A percentile compares a stretch with the other conserved stretches of the same genome.
phyloP scores from a whole-genome alignment of 176 grass and related monocot species.

The Rhipidocladum racemiflorum region DNA sequence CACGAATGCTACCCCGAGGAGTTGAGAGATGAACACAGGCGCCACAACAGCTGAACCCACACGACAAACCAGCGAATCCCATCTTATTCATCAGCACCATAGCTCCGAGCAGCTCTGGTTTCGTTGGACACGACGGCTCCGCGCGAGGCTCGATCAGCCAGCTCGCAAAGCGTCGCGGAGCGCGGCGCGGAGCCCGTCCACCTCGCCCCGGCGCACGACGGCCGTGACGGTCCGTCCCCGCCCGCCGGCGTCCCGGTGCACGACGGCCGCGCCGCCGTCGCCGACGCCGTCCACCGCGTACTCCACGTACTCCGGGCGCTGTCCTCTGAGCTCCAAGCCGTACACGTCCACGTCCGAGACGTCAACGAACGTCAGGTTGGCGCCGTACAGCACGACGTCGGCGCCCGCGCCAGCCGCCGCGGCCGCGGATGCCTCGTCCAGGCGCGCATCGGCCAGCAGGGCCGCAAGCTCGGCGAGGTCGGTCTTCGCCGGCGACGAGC shows the following conservation, averaged over 20 bases:
- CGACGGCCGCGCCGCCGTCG: slow-evolving; percentile 66
- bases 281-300: slow-evolving; percentile 75
- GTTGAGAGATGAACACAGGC: background rate
- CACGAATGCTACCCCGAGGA: background rate
- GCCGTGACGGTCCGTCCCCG: slow-evolving; percentile 47
- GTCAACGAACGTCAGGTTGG: slow-evolving; percentile 77
- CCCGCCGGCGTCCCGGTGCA: slow-evolving; percentile 54
- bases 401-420: background rate
- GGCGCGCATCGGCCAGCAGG: slow-evolving; percentile 41
- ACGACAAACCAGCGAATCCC: background rate
- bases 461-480: slow-evolving; percentile 60
- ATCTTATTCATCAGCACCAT: background rate
- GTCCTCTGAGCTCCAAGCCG: slow-evolving; percentile 51
- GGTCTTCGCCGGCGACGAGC: slow-evolving; percentile 51
- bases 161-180: slow-evolving; percentile 37
- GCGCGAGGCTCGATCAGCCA: background rate
- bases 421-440: slow-evolving; percentile 55
- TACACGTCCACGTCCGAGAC: slow-evolving; percentile 63
- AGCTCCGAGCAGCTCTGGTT: too few species aligned
- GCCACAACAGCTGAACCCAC: background rate
- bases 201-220: slow-evolving; percentile 59
- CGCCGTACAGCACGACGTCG: slow-evolving; percentile 76
- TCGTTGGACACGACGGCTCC: background rate
- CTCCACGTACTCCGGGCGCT: slow-evolving; percentile 59
- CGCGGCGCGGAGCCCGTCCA: slow-evolving; percentile 36